Conservation (phyloP, 2,329 filamentous ascomycete genomes). For the Fusarium sp. region DNA sequence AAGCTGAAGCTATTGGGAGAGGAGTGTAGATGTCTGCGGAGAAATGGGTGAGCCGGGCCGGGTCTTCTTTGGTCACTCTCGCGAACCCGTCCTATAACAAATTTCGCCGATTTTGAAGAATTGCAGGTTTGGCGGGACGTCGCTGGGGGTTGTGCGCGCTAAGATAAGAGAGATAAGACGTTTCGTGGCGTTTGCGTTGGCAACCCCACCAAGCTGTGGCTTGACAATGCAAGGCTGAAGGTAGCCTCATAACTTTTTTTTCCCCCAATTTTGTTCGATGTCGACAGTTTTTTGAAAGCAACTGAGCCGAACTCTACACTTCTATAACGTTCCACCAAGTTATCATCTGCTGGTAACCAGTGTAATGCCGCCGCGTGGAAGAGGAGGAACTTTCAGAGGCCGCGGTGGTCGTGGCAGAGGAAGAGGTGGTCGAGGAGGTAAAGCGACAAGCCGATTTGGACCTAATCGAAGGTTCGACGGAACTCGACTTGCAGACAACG, state of each 20-base stretch:
- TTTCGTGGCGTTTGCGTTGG: constrained; percentile 47
- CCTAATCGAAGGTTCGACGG: constrained; percentile 53
- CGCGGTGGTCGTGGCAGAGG: constrained; percentile 47
- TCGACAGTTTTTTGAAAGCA: not conserved
- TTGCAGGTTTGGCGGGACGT: constrained; percentile 55
- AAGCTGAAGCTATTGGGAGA: constrained; percentile 20
- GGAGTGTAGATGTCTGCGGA: constrained; percentile 30
- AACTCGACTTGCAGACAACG: constrained; percentile 51
- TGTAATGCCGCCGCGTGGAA: constrained; percentile 52
- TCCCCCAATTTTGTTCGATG: not conserved
- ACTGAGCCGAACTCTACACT: not conserved
- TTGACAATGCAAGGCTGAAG: constrained; percentile 53
- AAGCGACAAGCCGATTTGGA: constrained; percentile 53
- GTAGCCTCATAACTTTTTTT: constrained; percentile 50
- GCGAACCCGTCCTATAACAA: constrained; percentile 50
- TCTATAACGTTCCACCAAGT: not conserved
- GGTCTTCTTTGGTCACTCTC: constrained; percentile 39
- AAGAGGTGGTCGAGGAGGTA: constrained; percentile 48
- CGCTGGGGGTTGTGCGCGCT: constrained; percentile 65
- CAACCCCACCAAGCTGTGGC: constrained; percentile 51
- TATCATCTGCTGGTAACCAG: rapidly evolving
- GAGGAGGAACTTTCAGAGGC: constrained; percentile 50
- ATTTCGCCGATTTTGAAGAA: constrained; percentile 59
- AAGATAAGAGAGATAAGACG: constrained; percentile 57
- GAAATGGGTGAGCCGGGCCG: constrained; percentile 37